Conservation (phyloP, 805 yeast genomes). For the Lachancea dasiensis region DNA sequence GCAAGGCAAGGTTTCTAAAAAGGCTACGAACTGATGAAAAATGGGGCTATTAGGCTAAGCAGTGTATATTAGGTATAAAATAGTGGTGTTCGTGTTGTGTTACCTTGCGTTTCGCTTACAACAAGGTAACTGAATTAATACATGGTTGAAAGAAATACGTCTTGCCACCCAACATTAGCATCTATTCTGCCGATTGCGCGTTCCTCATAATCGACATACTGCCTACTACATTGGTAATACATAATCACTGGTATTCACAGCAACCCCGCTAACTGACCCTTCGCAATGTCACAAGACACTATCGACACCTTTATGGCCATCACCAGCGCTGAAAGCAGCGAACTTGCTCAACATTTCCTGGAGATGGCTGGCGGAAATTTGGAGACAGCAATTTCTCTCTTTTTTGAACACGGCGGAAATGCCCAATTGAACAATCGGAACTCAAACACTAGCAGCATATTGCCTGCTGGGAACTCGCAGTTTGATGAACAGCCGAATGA, state of each 20-base stretch:
- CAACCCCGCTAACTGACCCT: too few relatives aligned
- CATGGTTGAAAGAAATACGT: too few relatives aligned
- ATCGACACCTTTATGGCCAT: constrained; percentile 76
- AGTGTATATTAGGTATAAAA: not conserved
- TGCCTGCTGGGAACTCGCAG: constrained; percentile 60
- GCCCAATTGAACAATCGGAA: constrained; percentile 13
- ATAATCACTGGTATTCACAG: too few relatives aligned
- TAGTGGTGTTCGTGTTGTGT: not conserved
- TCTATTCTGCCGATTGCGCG: too few relatives aligned
- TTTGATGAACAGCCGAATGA: constrained; percentile 41
- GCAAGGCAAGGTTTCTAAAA: not conserved
- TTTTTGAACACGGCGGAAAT: constrained; percentile 57
- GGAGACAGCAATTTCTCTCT: constrained; percentile 80
- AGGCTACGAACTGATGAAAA: not conserved
- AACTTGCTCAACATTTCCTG: constrained; percentile 66
- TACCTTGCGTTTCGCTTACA: not conserved
- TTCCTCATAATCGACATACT: too few relatives aligned
- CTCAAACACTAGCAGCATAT: constrained; percentile 40
- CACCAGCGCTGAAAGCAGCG: constrained; percentile 65
- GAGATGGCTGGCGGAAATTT: constrained; percentile 73
- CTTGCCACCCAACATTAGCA: not conserved
- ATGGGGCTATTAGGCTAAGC: not conserved
- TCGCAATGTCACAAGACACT: constrained; percentile 42
- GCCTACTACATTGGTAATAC: too few relatives aligned
- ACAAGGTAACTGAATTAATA: too few relatives aligned